phyloP scores from a whole-genome alignment of 192 early-diverging fungal genomes.

The Entomortierella lignicola region DNA sequence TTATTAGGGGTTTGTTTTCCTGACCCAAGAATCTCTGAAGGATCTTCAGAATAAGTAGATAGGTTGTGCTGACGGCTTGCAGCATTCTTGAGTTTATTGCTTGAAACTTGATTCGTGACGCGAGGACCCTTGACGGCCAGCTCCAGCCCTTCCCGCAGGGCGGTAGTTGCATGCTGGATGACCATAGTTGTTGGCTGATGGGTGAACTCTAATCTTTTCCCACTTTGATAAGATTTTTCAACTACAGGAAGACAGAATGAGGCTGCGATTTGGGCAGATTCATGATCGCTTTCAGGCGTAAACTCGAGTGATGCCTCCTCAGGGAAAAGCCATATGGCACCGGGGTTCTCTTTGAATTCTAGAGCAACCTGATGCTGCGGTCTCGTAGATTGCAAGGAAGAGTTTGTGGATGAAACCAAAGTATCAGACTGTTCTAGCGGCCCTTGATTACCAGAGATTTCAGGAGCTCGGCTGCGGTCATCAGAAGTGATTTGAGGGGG shows the following conservation, averaged over 20 bases:
- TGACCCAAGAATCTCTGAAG: conserved; percentile 37
- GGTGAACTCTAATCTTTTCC: background rate
- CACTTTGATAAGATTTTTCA: background rate
- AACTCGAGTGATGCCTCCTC: conserved; percentile 56
- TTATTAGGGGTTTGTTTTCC: conserved; percentile 2
- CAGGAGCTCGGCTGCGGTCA: background rate
- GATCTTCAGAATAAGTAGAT: conserved; percentile 28
- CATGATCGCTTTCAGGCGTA: conserved; percentile 17
- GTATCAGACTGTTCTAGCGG: background rate
- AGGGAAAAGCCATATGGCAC: conserved; percentile 57
- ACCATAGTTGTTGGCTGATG: conserved; percentile 10
- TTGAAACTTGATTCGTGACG: background rate
- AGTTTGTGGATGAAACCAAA: background rate
- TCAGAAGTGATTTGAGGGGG: background rate
- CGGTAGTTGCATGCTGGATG: conserved; percentile 23
- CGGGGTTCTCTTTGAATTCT: conserved; percentile 65
- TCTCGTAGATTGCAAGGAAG: background rate
- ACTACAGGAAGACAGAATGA: conserved; percentile 20
- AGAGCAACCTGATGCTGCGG: conserved; percentile 50
- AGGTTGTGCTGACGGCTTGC: conserved; percentile 3
- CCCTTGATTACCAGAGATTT: background rate
- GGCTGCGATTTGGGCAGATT: conserved; percentile 28
- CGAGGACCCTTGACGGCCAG: conserved; percentile 22
- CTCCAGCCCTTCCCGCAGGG: conserved; percentile 35
- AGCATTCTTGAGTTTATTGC: background rate